Evolutionary conservation across 257 asterid genomes (phyloP).

Genomic region (Primulina tabacum): DNA sequence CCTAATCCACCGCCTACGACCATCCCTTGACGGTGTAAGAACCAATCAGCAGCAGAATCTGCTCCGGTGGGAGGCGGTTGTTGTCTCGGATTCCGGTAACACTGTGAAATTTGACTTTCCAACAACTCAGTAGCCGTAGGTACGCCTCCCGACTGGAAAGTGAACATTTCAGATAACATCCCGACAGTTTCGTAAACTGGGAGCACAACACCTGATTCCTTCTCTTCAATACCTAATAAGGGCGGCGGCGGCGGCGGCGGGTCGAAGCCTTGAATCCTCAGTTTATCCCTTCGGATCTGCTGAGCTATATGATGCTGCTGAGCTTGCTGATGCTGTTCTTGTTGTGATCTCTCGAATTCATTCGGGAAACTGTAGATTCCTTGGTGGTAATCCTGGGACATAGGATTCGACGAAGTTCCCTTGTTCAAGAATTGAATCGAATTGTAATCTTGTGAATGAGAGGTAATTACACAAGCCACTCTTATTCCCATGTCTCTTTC

Average conservation of each 20-base stretch:
- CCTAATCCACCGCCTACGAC: constrained; percentile 45
- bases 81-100: constrained; percentile 42
- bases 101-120: constrained; percentile 51
- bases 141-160: constrained; percentile 48
- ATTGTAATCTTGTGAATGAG: constrained; percentile 35
- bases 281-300: constrained; percentile 88
- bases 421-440: constrained; percentile 26
- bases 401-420: constrained; percentile 34
- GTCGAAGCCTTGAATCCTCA: constrained; percentile 72
- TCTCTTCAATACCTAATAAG: constrained; percentile 51
- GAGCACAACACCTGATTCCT: constrained; percentile 43
- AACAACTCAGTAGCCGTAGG: constrained; percentile 49
- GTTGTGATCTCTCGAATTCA: constrained; percentile 83
- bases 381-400: constrained; percentile 93
- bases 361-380: constrained; percentile 75
- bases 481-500: constrained; percentile 49
- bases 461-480: constrained; percentile 30
- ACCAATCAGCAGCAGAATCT: constrained; percentile 34
- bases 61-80: constrained; percentile 25
- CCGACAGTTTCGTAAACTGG: constrained; percentile 77
- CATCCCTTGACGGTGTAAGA: constrained; percentile 47
- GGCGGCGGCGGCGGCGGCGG: constrained; percentile 54
- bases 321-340: constrained; percentile 48
- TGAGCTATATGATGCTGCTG: constrained; percentile 51
- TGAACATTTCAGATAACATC: constrained; percentile 90